phyloP scores from a whole-genome alignment of 2,329 filamentous ascomycete species.

The Sporothrix pallida region DNA sequence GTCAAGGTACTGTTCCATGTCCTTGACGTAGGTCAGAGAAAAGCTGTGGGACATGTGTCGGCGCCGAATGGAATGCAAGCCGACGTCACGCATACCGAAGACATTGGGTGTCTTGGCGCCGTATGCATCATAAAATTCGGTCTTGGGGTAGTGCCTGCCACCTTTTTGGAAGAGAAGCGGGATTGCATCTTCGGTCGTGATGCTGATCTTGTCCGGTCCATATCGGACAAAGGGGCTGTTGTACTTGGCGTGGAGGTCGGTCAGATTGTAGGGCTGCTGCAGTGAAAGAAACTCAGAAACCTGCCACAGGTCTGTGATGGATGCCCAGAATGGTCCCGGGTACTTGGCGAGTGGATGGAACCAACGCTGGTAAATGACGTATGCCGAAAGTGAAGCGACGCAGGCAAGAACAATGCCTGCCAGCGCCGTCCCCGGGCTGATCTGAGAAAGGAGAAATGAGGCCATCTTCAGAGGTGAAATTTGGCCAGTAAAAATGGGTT shows the following conservation, averaged over 20 bases:
- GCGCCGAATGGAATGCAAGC: constrained; percentile 40
- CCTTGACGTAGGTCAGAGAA: constrained; percentile 44
- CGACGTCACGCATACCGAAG: constrained; percentile 45
- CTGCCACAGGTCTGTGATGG: constrained; percentile 43
- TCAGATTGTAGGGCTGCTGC: constrained; percentile 41
- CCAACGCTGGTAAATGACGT: constrained; percentile 38
- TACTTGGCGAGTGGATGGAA: constrained; percentile 44
- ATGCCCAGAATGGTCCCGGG: constrained; percentile 44
- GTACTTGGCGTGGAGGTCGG: constrained; percentile 40
- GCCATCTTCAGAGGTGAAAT: neutral
- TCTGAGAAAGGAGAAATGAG: neutral
- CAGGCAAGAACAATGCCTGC: neutral
- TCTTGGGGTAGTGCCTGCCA: constrained; percentile 44
- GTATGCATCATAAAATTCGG: constrained; percentile 47
- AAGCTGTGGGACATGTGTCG: constrained; percentile 46
- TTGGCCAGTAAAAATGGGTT: too few species aligned
- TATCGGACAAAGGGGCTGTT: constrained; percentile 42
- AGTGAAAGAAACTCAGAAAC: constrained; percentile 40
- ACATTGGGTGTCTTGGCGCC: constrained; percentile 44
- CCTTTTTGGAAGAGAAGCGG: constrained; percentile 39
- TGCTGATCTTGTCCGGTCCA: constrained; percentile 44
- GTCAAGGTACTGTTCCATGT: constrained; percentile 47
- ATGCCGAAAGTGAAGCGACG: neutral
- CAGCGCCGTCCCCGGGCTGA: neutral
- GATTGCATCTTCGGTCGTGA: constrained; percentile 43